Base-by-base conservation (phyloP, 768 basidiomycete genomes). In the Peribolospora kevripleyi region DNA sequence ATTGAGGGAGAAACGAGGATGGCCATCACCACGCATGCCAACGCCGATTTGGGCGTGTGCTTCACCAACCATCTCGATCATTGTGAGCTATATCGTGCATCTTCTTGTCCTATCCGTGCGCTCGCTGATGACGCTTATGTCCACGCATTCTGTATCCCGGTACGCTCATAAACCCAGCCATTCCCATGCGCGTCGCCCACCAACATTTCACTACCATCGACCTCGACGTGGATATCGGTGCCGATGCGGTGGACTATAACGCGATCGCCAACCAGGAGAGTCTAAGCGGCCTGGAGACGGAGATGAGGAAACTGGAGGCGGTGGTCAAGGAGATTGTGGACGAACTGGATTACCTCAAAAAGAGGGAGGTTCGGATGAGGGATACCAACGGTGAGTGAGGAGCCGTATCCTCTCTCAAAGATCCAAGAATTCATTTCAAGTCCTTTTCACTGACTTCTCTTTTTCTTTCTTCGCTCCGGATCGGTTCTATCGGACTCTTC, bases 241-340 rank as follows among this genome's bases (percentile, higher is more conserved):
- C 91, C 9, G 91, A 97, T 63, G 93, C 93, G 2, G 81, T 97
- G 43, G 93, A 98, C 70, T 97, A 97, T 75, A 97, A 98, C 62
- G 93, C 93, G 37, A 98, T 97, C 66, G 93, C 93, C 7, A 95
- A 93, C 70, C 90, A 95, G 66, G 93, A 98, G 67, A 88, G 85
- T 0, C 73, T 97, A 0, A 93, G 87, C 5, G 83, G 82, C 0
- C 76, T 98, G 14, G 93, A 98, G 69, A 90, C 86, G 0, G 93
- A 97, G 68, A 95, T 97, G 90, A 78, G 88, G 46, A 97, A 97
- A 64, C 73, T 98, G 3, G 93, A 98, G 67, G 90, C 86, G 0
- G 68, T 95, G 10, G 82, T 88, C 42, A 85, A 88, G 66, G 93
- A 97, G 70, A 79, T 98, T 53, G 78, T 82, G 10, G 90, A 95